Evolutionary conservation across 1,139 yeast genomes (phyloP).

Genomic region (Nematodospora anomalae): DNA sequence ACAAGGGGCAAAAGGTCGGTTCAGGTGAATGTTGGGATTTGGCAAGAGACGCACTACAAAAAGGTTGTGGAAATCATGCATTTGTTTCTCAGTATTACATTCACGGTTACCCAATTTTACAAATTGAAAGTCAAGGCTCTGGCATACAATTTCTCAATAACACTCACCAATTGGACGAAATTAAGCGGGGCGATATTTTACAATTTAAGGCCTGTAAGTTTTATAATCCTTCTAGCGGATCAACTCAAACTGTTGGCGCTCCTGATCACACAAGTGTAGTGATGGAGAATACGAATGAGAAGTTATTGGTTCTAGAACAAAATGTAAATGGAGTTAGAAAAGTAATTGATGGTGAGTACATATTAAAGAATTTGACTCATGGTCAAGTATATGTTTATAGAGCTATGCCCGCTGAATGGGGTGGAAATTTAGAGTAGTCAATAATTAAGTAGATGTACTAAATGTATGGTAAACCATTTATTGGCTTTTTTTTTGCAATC

Average conservation of each 20-base stretch:
- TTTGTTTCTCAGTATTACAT: conserved; percentile 53
- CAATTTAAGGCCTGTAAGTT: conserved; percentile 48
- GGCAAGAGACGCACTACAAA: conserved; percentile 60
- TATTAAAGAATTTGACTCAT: conserved; percentile 40
- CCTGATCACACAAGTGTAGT: conserved; percentile 74
- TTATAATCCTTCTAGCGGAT: conserved; percentile 27
- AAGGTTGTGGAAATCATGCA: conserved; percentile 64
- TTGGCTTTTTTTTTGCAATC: conserved; percentile 2
- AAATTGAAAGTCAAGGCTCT: conserved; percentile 28
- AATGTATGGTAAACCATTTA: neutral
- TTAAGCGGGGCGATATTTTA: conserved; percentile 44
- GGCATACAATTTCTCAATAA: conserved; percentile 21
- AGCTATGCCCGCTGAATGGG: conserved; percentile 58
- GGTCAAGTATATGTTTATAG: conserved; percentile 57
- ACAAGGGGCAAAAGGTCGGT: conserved; percentile 57
- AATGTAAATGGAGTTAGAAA: conserved; percentile 53
- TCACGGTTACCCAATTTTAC: conserved; percentile 60
- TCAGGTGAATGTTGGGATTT: conserved; percentile 81
- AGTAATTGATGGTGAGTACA: conserved; percentile 49
- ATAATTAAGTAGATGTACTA: neutral
- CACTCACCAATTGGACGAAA: conserved; percentile 31
- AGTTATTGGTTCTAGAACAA: conserved; percentile 56
- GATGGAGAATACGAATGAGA: conserved; percentile 31
- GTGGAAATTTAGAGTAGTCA: conserved; percentile 23
- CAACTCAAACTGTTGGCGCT: conserved; percentile 44